A percentile compares a stretch with the other conserved stretches of the same genome.
Evolutionary conservation across 2,329 filamentous ascomycete genomes (phyloP).

Genomic region (Cladorrhinum sp.): DNA sequence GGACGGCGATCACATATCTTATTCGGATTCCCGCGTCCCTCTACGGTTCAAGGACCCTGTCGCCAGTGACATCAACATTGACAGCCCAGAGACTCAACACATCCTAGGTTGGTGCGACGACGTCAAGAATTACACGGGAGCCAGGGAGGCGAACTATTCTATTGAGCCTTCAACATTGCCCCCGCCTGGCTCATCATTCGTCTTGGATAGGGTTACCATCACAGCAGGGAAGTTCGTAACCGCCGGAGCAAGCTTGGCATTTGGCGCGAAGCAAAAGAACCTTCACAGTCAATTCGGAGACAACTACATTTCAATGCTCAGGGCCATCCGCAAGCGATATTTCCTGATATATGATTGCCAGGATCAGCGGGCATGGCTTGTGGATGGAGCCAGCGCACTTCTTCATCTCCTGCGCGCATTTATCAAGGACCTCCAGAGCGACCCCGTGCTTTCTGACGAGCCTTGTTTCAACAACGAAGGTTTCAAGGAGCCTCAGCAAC

Average conservation of each 20-base stretch:
- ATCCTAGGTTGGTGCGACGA: slow-evolving; percentile 4
- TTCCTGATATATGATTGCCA: neutral
- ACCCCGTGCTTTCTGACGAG: neutral
- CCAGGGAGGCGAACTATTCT: slow-evolving; percentile 3
- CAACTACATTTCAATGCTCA: slow-evolving; percentile 2
- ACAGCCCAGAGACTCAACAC: neutral
- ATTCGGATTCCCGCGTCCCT: neutral
- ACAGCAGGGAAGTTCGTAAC: neutral
- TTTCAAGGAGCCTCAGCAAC: neutral
- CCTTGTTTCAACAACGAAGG: neutral
- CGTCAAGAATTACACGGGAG: neutral
- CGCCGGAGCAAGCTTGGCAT: neutral
- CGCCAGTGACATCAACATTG: neutral
- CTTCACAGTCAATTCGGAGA: slow-evolving; percentile 1
- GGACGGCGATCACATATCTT: neutral
- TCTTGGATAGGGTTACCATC: slow-evolving; percentile 5
- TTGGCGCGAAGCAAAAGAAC: slow-evolving; percentile 4
- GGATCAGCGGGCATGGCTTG: slow-evolving; percentile 3
- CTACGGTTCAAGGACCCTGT: neutral
- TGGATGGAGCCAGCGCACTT: slow-evolving; percentile 2
- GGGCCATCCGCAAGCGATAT: neutral
- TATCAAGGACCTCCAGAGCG: neutral
- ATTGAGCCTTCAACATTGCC: neutral
- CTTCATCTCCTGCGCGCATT: slow-evolving; percentile 8
- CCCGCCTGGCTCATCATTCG: neutral